phyloP scores from a whole-genome alignment of 1,139 yeast genomes.

The Yamadazyma jaroonii region DNA sequence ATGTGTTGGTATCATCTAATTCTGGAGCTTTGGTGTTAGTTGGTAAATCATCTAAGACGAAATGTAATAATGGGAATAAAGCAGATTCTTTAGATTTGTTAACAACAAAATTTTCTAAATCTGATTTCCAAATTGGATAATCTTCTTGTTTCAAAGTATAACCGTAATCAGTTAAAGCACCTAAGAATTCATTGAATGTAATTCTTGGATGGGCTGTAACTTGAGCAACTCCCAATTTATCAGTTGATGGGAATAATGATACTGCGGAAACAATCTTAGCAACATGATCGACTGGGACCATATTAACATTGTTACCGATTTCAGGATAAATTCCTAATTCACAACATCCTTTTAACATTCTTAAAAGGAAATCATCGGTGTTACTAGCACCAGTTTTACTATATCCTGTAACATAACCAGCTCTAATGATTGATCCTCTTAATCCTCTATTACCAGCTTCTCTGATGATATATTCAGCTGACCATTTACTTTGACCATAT shows the following conservation, averaged over 20 bases:
- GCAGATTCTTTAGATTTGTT: constrained; percentile 76
- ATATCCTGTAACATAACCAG: constrained; percentile 94
- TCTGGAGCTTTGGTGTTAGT: constrained; percentile 93
- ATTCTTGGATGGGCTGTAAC: constrained; percentile 98
- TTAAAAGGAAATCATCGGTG: constrained; percentile 91
- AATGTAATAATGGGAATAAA: constrained; percentile 86
- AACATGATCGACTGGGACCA: constrained; percentile 98
- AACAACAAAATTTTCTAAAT: constrained; percentile 74
- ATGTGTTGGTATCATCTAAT: constrained; percentile 82
- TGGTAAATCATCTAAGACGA: constrained; percentile 89
- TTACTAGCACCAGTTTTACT: constrained; percentile 82
- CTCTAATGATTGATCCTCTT: constrained; percentile 85
- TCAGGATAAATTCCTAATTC: constrained; percentile 86
- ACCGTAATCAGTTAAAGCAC: constrained; percentile 65
- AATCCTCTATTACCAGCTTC: constrained; percentile 86
- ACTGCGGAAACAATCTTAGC: constrained; percentile 87
- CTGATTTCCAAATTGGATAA: constrained; percentile 75
- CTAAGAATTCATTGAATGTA: constrained; percentile 70
- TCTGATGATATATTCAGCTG: constrained; percentile 85
- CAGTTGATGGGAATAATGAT: constrained; percentile 61
- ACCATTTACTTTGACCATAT: constrained; percentile 98
- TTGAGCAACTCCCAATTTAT: constrained; percentile 72
- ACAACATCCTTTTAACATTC: constrained; percentile 92
- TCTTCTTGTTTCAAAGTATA: constrained; percentile 60
- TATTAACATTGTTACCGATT: constrained; percentile 82